Evolutionary conservation across 306 rosid species (phyloP).

Genomic region (Vigna hirtella): DNA sequence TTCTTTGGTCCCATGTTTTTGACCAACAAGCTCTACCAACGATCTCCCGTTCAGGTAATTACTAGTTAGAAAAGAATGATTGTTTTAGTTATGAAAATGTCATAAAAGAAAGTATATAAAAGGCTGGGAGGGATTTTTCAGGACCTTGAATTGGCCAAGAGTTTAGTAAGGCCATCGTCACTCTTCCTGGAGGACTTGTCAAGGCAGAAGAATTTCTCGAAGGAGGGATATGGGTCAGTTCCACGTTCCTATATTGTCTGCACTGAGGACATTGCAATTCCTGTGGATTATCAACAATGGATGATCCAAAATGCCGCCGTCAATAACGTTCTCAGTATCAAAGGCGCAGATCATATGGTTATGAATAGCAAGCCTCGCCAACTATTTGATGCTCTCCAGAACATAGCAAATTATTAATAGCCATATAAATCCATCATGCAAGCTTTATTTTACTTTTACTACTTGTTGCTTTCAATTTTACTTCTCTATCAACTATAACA

Average conservation of each 20-base stretch:
- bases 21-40: conserved; percentile 57
- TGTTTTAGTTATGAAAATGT: neutral
- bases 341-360: conserved; percentile 59
- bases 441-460: neutral
- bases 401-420: conserved; percentile 39
- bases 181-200: conserved; percentile 56
- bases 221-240: conserved; percentile 58
- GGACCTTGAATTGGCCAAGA: conserved; percentile 63
- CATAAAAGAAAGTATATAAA: neutral
- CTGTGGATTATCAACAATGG: conserved; percentile 54
- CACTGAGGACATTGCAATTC: conserved; percentile 43
- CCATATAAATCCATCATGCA: neutral
- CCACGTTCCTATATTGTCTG: conserved; percentile 48
- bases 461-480: neutral
- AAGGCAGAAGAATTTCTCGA: conserved; percentile 44
- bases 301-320: conserved; percentile 58
- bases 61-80: neutral
- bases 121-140: neutral
- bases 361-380: conserved; percentile 53
- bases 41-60: conserved; percentile 58
- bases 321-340: conserved; percentile 51
- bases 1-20: conserved; percentile 58
- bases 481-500: neutral
- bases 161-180: conserved; percentile 50
- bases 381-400: conserved; percentile 49